A percentile compares a stretch with the other conserved stretches of the same genome.
phyloP scores from a whole-genome alignment of 306 rosid species.

The Rosa chinensis region DNA sequence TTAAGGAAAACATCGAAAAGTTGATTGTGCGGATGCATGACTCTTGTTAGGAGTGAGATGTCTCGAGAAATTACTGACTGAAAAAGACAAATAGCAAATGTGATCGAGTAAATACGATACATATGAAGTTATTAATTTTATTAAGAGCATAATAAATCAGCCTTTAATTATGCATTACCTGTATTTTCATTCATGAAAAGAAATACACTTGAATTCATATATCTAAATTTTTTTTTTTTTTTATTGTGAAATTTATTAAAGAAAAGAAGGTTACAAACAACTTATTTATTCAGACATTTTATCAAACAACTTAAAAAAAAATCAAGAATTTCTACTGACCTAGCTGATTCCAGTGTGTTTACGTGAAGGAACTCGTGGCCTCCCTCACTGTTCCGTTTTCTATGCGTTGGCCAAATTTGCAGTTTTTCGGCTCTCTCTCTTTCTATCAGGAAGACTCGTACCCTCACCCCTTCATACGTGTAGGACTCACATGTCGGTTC shows the following conservation, averaged over 20 bases:
- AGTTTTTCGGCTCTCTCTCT: constrained; percentile 1
- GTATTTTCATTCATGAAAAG: too few relatives aligned
- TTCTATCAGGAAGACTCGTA: not conserved
- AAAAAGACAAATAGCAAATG: not conserved
- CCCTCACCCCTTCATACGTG: constrained; percentile 4
- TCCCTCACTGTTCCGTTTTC: not conserved
- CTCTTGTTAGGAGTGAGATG: not conserved
- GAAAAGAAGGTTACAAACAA: too few relatives aligned
- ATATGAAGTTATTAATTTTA: not conserved
- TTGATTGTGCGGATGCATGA: not conserved
- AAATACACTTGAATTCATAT: too few relatives aligned
- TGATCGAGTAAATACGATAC: not conserved
- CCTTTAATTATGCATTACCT: too few relatives aligned
- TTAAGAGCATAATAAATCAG: too few relatives aligned
- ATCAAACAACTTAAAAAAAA: not conserved
- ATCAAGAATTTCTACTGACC: not conserved
- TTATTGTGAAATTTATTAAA: too few relatives aligned
- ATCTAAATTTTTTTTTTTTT: too few relatives aligned
- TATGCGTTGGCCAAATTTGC: constrained; percentile 3
- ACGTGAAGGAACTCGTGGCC: constrained; percentile 3
- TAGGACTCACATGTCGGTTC: constrained; percentile 7
- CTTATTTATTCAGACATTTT: not conserved
- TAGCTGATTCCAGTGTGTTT: not conserved
- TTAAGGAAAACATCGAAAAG: not conserved
- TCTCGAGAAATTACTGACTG: not conserved